Evolutionary conservation across 2,329 filamentous ascomycete genomes (phyloP), one percentile per base, ranked within the genome.

Genomic region (Aspergillus arachidicola): DNA sequence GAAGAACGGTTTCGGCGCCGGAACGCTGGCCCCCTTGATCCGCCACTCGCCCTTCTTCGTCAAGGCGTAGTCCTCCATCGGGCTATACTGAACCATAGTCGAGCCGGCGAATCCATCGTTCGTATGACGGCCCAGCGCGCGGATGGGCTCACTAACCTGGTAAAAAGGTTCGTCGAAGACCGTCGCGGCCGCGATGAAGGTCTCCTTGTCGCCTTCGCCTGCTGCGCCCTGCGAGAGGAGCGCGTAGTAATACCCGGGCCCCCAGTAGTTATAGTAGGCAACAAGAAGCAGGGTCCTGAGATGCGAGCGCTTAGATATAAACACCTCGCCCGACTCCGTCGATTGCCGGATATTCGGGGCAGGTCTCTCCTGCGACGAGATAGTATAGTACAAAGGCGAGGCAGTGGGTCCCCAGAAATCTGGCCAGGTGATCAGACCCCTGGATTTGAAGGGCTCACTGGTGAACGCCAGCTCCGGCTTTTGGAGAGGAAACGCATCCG

Each of bases 191-290:
- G 79, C 74, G 12, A 81, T 66, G 66, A 84, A 84, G 0, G 81
- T 84, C 66, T 84, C 82, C 67, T 84, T 84, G 71, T 84, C 83
- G 5, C 83, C 83, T 71, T 84, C 77, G 9, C 82, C 81, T 0
- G 79, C 73, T 6, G 78, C 81, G 41, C 81, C 81, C 68, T 83
- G 82, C 5, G 77, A 79, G 9, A 82, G 73, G 0, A 84, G 69
- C 0, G 76, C 76, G 64, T 83, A 84, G 65, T 81, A 84, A 57
- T 77, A 75, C 0, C 72, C 65, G 4, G 81, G 80, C 0, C 81
- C 80, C 70, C 78, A 82, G 54, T 77, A 74, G 66, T 84, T 84
- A 70, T 85, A 84, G 68, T 84, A 84, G 2, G 78, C 73, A 5
- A 80, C 75, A 4, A 84, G 73, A 14, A 83, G 72, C 1, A 84